Percentiles rank a stretch among this genome's conserved stretches.
Conservation (phyloP, 2,329 filamentous ascomycete species). For the Colletotrichum ledebouriae region DNA sequence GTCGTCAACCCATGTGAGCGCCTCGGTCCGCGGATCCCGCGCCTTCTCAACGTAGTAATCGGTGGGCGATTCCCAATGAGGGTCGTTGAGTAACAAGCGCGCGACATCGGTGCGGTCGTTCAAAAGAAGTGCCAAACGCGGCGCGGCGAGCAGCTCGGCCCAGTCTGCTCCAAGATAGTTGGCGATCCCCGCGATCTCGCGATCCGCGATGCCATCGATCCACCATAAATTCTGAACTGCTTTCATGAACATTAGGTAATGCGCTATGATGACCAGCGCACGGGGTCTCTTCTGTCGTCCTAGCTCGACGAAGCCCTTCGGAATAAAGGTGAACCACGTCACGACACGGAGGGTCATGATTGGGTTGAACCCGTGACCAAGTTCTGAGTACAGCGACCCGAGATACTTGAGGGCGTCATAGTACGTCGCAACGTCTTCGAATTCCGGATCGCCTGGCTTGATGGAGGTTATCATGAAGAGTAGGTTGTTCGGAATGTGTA, state of each 20-base stretch:
- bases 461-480: constrained; percentile 64
- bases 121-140: constrained; percentile 53
- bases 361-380: constrained; percentile 59
- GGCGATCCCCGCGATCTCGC: constrained; percentile 60
- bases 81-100: constrained; percentile 59
- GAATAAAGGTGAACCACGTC: constrained; percentile 67
- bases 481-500: constrained; percentile 61
- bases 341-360: constrained; percentile 64
- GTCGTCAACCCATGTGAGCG: constrained; percentile 43
- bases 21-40: constrained; percentile 19
- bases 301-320: constrained; percentile 59
- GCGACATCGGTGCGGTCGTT: constrained; percentile 54
- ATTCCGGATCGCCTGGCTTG: constrained; percentile 57
- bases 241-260: constrained; percentile 67
- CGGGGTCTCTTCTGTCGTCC: constrained; percentile 58
- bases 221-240: constrained; percentile 62
- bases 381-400: constrained; percentile 64
- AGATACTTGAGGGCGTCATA: constrained; percentile 62
- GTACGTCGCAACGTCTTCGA: constrained; percentile 56
- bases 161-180: constrained; percentile 56
- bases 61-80: constrained; percentile 54
- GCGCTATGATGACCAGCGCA: constrained; percentile 65
- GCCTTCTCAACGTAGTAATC: constrained; percentile 13
- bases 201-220: constrained; percentile 60
- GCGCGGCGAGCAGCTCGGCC: constrained; percentile 57